Evolutionary conservation across 345 rosid genomes (phyloP).

Genomic region (Adansonia digitata): DNA sequence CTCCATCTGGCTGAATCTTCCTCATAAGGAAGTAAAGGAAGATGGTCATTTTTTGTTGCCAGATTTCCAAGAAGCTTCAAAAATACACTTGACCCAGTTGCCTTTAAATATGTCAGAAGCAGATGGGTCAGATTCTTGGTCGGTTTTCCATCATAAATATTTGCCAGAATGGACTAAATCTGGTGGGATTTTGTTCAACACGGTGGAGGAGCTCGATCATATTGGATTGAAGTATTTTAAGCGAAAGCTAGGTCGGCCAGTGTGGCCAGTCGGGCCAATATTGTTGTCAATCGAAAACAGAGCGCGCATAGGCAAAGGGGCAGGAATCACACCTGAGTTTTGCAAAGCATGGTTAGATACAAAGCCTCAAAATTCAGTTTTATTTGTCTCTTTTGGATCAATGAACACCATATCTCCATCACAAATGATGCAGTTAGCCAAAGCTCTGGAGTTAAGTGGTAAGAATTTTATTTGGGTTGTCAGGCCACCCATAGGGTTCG

Average conservation of each 20-base stretch:
- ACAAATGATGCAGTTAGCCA: conserved; percentile 28
- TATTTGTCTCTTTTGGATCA: conserved; percentile 28
- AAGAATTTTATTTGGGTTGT: conserved; percentile 32
- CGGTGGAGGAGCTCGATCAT: conserved; percentile 30
- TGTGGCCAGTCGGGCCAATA: conserved; percentile 39
- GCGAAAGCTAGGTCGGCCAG: conserved; percentile 23
- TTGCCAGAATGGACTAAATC: conserved; percentile 40
- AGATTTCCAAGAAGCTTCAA: conserved; percentile 42
- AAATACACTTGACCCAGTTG: conserved; percentile 39
- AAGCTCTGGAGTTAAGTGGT: conserved; percentile 25
- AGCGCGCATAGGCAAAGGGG: neutral
- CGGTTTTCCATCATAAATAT: conserved; percentile 30
- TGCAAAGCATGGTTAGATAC: conserved; percentile 19
- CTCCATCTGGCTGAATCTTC: conserved; percentile 43
- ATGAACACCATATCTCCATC: conserved; percentile 17
- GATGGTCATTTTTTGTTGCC: conserved; percentile 33
- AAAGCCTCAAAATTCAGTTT: conserved; percentile 18
- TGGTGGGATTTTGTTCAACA: conserved; percentile 20
- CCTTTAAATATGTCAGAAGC: conserved; percentile 36
- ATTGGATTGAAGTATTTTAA: conserved; percentile 29
- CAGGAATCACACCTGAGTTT: neutral
- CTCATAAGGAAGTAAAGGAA: conserved; percentile 19
- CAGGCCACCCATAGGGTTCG: conserved; percentile 25
- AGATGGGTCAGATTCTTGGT: conserved; percentile 47
- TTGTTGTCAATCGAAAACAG: conserved; percentile 20